Evolutionary conservation across 768 basidiomycete species (phyloP).

Genomic region (Udeniomyces megalosporus): DNA sequence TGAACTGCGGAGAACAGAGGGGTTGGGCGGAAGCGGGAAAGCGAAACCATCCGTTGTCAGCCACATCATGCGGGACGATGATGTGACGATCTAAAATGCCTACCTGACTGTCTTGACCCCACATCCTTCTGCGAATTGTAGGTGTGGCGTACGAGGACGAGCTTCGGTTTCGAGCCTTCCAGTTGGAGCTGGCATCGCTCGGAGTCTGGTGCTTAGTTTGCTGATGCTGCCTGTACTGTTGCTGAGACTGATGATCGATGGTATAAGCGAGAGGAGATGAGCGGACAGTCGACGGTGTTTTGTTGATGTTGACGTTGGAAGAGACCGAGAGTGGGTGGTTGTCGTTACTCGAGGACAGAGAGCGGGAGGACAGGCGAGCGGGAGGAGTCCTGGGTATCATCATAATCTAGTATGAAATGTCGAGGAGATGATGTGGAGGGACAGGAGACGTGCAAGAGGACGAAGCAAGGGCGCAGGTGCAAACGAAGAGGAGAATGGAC

Average conservation of each 20-base stretch:
- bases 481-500: too few species aligned
- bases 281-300: too few species aligned
- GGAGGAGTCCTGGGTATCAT: neutral
- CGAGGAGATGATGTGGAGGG: neutral
- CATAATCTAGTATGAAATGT: neutral
- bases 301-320: too few species aligned
- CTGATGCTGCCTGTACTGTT: too few species aligned
- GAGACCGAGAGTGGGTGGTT: neutral
- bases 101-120: neutral
- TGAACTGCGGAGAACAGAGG: too few species aligned
- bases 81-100: neutral
- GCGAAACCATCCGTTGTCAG: too few species aligned
- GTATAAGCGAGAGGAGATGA: too few species aligned
- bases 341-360: neutral
- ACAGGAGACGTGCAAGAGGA: too few species aligned
- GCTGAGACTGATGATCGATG: too few species aligned
- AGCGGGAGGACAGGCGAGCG: neutral
- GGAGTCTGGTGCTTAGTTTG: neutral
- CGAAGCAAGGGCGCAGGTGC: too few species aligned
- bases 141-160: neutral
- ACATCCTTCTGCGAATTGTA: neutral
- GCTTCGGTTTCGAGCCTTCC: neutral
- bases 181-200: neutral
- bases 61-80: too few species aligned
- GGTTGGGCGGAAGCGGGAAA: too few species aligned